A percentile compares a stretch with the other conserved stretches of the same genome.
These are phyloP conservation scores for Rhodosporidiobolus sp. DNA, from an alignment of 768 basidiomycete genomes.

Conservation along the genomic window DNA sequence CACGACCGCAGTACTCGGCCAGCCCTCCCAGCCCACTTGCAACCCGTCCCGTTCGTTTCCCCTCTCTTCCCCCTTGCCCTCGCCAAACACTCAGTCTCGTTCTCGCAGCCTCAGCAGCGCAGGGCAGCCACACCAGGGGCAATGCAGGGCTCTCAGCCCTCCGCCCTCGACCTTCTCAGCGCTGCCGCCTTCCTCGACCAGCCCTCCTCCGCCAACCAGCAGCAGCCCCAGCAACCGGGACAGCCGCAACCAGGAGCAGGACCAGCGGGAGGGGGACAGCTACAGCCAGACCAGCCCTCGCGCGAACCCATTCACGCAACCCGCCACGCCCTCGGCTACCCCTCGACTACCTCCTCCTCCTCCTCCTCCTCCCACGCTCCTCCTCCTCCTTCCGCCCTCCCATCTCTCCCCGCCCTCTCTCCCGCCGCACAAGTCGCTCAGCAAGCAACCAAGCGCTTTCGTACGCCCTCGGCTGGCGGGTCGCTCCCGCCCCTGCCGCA, in stretches of 20 bases:
- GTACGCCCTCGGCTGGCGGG: neutral
- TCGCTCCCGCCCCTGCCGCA: neutral
- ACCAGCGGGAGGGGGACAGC: too few species aligned
- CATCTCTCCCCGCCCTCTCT: neutral
- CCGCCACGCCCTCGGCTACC: conserved; percentile 14
- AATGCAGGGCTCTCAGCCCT: neutral
- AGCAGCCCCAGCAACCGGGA: neutral
- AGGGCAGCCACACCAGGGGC: neutral
- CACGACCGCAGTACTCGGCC: too few species aligned
- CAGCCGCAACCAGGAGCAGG: neutral
- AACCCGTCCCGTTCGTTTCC: too few species aligned
- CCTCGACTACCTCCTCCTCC: neutral
- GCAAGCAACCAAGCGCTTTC: conserved; percentile 3
- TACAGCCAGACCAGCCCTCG: too few species aligned
- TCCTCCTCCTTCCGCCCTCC: neutral
- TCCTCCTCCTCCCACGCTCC: neutral
- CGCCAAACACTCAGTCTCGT: too few species aligned
- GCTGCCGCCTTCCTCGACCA: conserved; percentile 29
- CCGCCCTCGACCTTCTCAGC: conserved; percentile 34
- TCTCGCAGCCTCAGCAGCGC: too few species aligned
- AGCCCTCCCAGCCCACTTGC: too few species aligned
- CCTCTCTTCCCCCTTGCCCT: too few species aligned
- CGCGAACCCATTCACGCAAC: neutral
- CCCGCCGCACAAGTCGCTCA: neutral
- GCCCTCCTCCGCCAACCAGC: neutral